Evolutionary conservation across 371 early-diverging fungal species (phyloP), one percentile per base, ranked within the genome.

Genomic region (Apophysomyces elegans): DNA sequence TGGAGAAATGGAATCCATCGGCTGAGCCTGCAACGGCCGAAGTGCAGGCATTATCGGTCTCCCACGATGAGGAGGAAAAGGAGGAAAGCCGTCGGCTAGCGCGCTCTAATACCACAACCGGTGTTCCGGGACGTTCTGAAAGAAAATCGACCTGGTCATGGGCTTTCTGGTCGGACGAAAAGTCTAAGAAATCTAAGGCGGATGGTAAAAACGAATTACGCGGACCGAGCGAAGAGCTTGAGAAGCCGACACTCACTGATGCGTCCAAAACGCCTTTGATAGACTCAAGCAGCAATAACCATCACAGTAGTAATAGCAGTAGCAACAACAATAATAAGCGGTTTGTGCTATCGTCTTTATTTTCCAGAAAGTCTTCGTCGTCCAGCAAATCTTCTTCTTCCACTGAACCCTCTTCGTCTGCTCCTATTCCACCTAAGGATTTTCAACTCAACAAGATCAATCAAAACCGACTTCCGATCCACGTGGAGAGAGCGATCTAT

Each of bases 401-500:
- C 14, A 61, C 61, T 21, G 61, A 61, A 8, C 61, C 44, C 12
- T 61, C 46, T 18, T 61, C 61, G 7, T 43, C 32, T 59, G 37
- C n/a, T 14, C 43, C 59, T 5, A 26, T 59, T 12, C 58, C 79
- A 18, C 82, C 86, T 4, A 79, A 80, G 26, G 78, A 88, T 63
- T 83, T 86, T 66, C 84, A 89, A 74, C 72, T 84, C 0, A 74
- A 85, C 71, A 73, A 75, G 18, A 88, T 89, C 70, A 81, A 81
- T 64, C 86, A 83, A 59, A 75, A 74, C 38, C 85, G 92, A 9
- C 71, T 92, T 59, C 93, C 94, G 1, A 81, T 93, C n/a, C 91
- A 94, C 59, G 86, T 93, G 47, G 96, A 96, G 72, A 89, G 94
- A 37, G 88, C 90, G 8, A 89, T 96, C 14, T 97, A 96, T 72